phyloP scores from a whole-genome alignment of 73 alveolate species.

The Paramecium bursaria region DNA sequence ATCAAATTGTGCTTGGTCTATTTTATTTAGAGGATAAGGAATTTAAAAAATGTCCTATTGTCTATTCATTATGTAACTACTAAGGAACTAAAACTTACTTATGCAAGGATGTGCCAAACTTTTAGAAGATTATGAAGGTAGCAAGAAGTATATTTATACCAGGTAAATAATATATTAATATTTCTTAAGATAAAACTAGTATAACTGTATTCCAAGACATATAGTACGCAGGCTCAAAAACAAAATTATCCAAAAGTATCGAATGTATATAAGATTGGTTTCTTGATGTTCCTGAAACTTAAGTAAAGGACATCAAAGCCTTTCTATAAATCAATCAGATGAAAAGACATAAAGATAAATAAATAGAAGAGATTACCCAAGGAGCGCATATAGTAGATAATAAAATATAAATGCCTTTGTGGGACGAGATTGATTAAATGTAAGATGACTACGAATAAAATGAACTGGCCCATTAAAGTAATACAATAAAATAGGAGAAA shows the following conservation, averaged over 20 bases:
- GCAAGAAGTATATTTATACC: slow-evolving; percentile 50
- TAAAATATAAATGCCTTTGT: too few relatives aligned
- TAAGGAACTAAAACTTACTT: slow-evolving; percentile 28
- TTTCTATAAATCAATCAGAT: slow-evolving; percentile 25
- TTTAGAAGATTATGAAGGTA: slow-evolving; percentile 11
- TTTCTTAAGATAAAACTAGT: slow-evolving; percentile 35
- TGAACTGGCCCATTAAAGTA: too few relatives aligned
- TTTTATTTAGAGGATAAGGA: slow-evolving; percentile 48
- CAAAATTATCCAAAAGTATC: slow-evolving; percentile 34
- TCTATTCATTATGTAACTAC: slow-evolving; percentile 42
- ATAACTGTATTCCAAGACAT: slow-evolving; percentile 17
- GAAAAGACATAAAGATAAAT: slow-evolving; percentile 25
- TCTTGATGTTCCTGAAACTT: slow-evolving; percentile 47
- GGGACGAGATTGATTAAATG: too few relatives aligned
- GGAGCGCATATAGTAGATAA: too few relatives aligned
- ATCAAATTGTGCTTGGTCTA: slow-evolving; percentile 42
- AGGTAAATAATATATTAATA: too few relatives aligned
- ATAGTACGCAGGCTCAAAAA: slow-evolving; percentile 42
- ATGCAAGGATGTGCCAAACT: slow-evolving; percentile 53
- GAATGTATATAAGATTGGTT: slow-evolving; percentile 55
- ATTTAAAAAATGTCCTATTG: slow-evolving; percentile 57
- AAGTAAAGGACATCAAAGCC: slow-evolving; percentile 16
- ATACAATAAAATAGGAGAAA: too few relatives aligned
- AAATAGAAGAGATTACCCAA: slow-evolving; percentile 2
- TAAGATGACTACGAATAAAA: too few relatives aligned